These are phyloP conservation scores for Colletotrichum karsti DNA, from an alignment of 2,329 filamentous ascomycete species.

Conservation along the genomic window DNA sequence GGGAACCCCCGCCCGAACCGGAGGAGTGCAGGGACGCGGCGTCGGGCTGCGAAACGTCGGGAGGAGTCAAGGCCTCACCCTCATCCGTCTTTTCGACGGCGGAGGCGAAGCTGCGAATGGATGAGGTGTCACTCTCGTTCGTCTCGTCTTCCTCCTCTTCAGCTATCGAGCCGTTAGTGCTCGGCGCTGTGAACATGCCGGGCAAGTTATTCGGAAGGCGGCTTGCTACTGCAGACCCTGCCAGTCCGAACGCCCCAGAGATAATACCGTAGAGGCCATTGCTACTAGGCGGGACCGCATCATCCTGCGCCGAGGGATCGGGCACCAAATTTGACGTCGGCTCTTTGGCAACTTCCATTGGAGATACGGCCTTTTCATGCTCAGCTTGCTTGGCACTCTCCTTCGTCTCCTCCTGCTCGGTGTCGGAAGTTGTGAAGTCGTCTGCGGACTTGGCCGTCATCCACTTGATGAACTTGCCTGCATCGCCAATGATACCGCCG, in stretches of 20 bases:
- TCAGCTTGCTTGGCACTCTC: conserved; percentile 38
- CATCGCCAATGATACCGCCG: conserved; percentile 80
- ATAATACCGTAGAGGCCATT: conserved; percentile 66
- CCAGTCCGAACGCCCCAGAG: conserved; percentile 58
- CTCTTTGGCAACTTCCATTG: conserved; percentile 35
- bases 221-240: conserved; percentile 54
- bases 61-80: conserved; percentile 31
- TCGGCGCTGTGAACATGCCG: conserved; percentile 37
- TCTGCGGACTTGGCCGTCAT: conserved; percentile 50
- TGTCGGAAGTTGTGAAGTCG: conserved; percentile 39
- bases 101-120: conserved; percentile 58
- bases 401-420: conserved; percentile 25
- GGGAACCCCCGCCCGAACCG: conserved; percentile 38
- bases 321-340: conserved; percentile 42
- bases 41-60: conserved; percentile 28
- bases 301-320: conserved; percentile 34
- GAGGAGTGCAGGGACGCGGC: conserved; percentile 42
- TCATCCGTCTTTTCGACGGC: conserved; percentile 49
- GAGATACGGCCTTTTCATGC: conserved; percentile 36
- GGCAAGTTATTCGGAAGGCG: conserved; percentile 42
- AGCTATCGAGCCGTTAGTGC: conserved; percentile 37
- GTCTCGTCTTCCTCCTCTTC: conserved; percentile 38
- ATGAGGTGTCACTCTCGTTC: conserved; percentile 52
- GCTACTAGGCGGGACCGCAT: conserved; percentile 43
- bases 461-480: conserved; percentile 86